Base-by-base conservation (phyloP, 106 monocot species). In the Allium fistulosum region DNA sequence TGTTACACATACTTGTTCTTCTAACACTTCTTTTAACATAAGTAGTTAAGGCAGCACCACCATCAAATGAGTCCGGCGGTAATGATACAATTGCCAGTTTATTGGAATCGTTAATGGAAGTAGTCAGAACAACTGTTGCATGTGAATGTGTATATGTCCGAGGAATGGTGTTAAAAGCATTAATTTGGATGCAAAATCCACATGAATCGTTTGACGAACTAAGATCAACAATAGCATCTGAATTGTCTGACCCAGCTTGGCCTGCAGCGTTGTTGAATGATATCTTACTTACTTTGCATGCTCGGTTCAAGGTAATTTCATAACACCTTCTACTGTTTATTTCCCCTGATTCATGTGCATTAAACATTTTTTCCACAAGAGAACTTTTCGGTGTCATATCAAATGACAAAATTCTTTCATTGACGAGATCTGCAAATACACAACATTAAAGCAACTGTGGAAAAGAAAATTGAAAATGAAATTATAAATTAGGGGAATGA, bases 121-220 rank as follows among this genome's bases (percentile, higher is more conserved):
- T 90, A 62, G 97, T 97, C 56, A 88, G 97, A 69, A 97, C 92
- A 72, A 92, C 97, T 65, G 92, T 97, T 49, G 92, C 97, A 64
- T 97, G 97, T 76, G 97, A 97, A 78, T 97, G 97, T 83, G 92
- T 86, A 53, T 97, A 97, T 85, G 97, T 97, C 75, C 81, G 97
- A 71, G 86, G 79, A 51, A 92, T 92, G 92, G 92, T 97, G 16
- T 80, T 97, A 72, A 97, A 97, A 77, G 97, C 97, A 72, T 70
- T 97, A 72, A 83, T 97, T 61, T 97, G 97, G 97, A 97, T 97
- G 92, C 97, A 92, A 86, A 92, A 92, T 66, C 87, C 97, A 66
- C 79, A 90, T 70, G 92, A 97, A 56, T 87, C 89, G 61, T 92
- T 97, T 81, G 92, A 97, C 22, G 97, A 97, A 71, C 63, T 97